Evolutionary conservation across 352 stramenopile genomes (phyloP).

Genomic region (Pilasporangium apinafurcum): DNA sequence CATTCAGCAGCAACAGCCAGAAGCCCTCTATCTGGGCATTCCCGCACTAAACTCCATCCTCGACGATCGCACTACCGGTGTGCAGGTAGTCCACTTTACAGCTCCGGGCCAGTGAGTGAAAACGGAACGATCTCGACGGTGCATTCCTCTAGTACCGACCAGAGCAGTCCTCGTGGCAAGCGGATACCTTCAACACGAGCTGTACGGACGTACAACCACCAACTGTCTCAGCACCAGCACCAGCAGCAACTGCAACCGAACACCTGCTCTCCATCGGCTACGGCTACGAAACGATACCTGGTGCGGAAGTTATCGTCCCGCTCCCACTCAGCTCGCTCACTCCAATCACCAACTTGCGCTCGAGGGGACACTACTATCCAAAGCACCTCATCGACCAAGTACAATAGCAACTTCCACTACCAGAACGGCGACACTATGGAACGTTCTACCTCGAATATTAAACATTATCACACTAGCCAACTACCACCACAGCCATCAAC

Average conservation of each 20-base stretch:
- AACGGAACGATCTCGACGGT: not conserved
- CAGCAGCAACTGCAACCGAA: not conserved
- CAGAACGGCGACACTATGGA: not conserved
- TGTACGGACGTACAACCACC: not conserved
- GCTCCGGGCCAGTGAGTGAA: too few species aligned
- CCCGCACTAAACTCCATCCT: not conserved
- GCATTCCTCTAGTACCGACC: too few species aligned
- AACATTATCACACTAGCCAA: not conserved
- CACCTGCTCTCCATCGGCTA: too few species aligned
- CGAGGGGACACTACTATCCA: too few species aligned
- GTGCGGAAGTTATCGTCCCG: constrained; percentile 8
- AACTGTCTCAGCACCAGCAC: not conserved
- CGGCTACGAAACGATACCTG: not conserved
- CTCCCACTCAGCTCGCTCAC: constrained; percentile 3
- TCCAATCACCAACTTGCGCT: constrained; percentile 3
- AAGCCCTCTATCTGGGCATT: too few species aligned
- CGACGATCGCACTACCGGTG: not conserved
- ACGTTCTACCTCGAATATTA: not conserved
- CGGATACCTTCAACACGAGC: not conserved
- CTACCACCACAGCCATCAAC: constrained; percentile 2
- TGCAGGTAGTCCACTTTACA: too few species aligned
- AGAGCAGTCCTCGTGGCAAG: too few species aligned
- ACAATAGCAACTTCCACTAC: not conserved
- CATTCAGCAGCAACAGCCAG: constrained; percentile 1
- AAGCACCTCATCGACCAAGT: too few species aligned